Conservation (phyloP, 495 filamentous ascomycete genomes). For the Penicillium ochrochloron region DNA sequence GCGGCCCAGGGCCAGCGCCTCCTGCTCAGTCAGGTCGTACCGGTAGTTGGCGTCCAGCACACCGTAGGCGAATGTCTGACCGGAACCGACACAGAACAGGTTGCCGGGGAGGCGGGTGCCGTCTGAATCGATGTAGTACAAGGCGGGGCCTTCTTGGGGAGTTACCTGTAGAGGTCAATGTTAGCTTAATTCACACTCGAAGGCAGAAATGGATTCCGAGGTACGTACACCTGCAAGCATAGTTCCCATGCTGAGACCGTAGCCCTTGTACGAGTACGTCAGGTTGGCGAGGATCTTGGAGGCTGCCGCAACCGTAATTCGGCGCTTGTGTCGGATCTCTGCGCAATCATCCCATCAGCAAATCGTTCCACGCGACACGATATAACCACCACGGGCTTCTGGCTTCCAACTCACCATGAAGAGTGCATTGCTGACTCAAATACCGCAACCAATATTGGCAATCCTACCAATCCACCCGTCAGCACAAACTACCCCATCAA, state of each 20-base stretch:
- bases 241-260: conserved; percentile 96
- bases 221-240: conserved; percentile 90
- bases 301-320: conserved; percentile 94
- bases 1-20: conserved; percentile 87
- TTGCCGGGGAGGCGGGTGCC: conserved; percentile 91
- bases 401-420: conserved; percentile 65
- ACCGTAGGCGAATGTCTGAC: conserved; percentile 98
- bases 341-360: conserved; percentile 13
- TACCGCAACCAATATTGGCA: conserved; percentile 99
- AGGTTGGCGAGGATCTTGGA: conserved; percentile 98
- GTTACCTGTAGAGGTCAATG: conserved; percentile 54
- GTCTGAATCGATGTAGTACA: conserved; percentile 99
- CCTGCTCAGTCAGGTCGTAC: conserved; percentile 83
- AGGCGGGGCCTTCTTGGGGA: conserved; percentile 90
- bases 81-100: conserved; percentile 96
- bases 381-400: neutral
- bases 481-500: conserved; percentile 13
- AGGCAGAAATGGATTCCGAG: neutral
- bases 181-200: conserved; percentile 7
- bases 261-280: conserved; percentile 97
- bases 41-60: conserved; percentile 94
- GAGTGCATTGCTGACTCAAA: conserved; percentile 97
- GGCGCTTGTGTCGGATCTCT: conserved; percentile 96
- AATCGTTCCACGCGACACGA: neutral
- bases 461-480: conserved; percentile 60